Percentiles rank a stretch among this genome's conserved stretches.
These are phyloP conservation scores for Wickerhamiella spandovensis DNA, from an alignment of 805 yeast genomes.

Conservation along the genomic window DNA sequence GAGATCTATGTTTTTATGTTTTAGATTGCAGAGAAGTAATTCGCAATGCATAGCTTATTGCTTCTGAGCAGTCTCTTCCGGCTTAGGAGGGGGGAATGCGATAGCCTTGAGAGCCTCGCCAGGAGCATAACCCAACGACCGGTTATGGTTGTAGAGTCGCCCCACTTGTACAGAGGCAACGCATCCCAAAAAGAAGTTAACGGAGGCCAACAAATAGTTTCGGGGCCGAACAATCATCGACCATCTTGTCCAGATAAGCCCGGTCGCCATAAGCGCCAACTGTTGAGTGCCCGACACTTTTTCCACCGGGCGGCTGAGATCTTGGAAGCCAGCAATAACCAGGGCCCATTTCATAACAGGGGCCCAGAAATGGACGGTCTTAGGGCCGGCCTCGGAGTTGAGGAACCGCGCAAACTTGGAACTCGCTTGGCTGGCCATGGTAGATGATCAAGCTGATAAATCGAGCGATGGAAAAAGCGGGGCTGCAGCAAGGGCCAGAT, in stretches of 20 bases:
- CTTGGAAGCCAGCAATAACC: slow-evolving; percentile 84
- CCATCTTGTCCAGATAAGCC: slow-evolving; percentile 97
- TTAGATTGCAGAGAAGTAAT: too few relatives aligned
- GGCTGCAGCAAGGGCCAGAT: neutral
- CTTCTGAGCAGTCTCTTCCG: neutral
- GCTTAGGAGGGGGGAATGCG: slow-evolving; percentile 19
- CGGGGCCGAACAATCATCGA: slow-evolving; percentile 84
- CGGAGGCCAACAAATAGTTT: slow-evolving; percentile 77
- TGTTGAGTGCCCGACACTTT: slow-evolving; percentile 82
- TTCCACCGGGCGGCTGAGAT: slow-evolving; percentile 82
- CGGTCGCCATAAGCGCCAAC: slow-evolving; percentile 77
- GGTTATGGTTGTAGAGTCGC: slow-evolving; percentile 60
- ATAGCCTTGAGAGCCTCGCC: slow-evolving; percentile 47
- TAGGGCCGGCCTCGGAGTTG: slow-evolving; percentile 88
- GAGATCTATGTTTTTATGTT: too few relatives aligned
- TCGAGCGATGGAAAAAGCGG: neutral
- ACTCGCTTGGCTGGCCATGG: slow-evolving; percentile 10
- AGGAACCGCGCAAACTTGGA: slow-evolving; percentile 48
- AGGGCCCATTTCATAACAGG: slow-evolving; percentile 55
- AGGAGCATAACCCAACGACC: slow-evolving; percentile 46
- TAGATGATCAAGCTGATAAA: neutral
- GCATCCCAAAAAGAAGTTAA: slow-evolving; percentile 80
- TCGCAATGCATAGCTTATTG: too few relatives aligned
- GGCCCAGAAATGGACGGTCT: slow-evolving; percentile 95
- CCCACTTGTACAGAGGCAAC: slow-evolving; percentile 78